phyloP scores from a whole-genome alignment of 2,329 filamentous ascomycete species.

The Aspergillus quadrilineatus region DNA sequence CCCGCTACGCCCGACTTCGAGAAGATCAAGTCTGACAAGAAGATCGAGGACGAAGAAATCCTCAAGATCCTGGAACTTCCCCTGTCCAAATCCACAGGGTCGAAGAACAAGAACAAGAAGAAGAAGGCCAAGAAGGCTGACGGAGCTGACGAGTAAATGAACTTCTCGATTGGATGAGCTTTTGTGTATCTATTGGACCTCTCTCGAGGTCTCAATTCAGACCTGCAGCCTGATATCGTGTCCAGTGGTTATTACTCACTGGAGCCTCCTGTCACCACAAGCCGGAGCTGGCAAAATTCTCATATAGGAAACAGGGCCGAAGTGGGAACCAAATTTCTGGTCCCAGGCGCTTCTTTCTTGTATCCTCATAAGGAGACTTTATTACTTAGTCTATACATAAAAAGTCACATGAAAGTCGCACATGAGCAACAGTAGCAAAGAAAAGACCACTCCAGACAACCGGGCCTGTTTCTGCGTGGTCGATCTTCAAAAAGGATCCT shows the following conservation, averaged over 20 bases:
- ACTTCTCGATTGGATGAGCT: conserved; percentile 16
- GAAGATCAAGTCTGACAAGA: conserved; percentile 93
- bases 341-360: not conserved
- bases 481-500: not conserved
- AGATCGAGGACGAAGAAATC: conserved; percentile 94
- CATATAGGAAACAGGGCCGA: not conserved
- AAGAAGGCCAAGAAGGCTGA: conserved; percentile 64
- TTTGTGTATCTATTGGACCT: conserved; percentile 18
- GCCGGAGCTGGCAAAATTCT: conserved; percentile 1
- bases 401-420: conserved; percentile 16
- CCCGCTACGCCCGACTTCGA: conserved; percentile 73
- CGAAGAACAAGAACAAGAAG: conserved; percentile 88
- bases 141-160: conserved; percentile 43
- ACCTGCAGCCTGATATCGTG: conserved; percentile 18
- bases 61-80: conserved; percentile 92
- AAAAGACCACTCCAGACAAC: not conserved
- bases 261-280: conserved; percentile 5
- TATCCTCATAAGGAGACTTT: conserved; percentile 12
- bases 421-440: conserved; percentile 15
- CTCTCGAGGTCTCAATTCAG: conserved; percentile 17
- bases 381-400: conserved; percentile 20
- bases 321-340: not conserved
- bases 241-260: conserved; percentile 10
- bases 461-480: not conserved
- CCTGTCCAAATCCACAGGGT: conserved; percentile 59